Evolutionary conservation across 192 early-diverging fungal genomes (phyloP), one percentile per base, ranked within the genome.

Genomic region (Coemansia sp.): DNA sequence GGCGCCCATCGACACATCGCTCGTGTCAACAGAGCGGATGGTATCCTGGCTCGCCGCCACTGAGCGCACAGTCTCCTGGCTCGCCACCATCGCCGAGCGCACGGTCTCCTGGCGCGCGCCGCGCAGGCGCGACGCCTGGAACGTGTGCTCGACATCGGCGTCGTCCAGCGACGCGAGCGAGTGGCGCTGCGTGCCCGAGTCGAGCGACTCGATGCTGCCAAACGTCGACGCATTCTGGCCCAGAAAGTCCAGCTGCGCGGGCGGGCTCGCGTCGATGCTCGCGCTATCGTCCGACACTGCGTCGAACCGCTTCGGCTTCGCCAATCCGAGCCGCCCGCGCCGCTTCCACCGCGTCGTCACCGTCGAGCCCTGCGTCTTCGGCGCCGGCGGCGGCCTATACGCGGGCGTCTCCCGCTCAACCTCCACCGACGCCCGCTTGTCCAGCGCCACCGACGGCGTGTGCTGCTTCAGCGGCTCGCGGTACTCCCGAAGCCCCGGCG

Each of bases 291-390:
- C 70, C 7, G 62, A 52, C 12, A 38, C 44, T n/a, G 58, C 25
- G 33, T 62, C 77, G 27, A 21, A 30, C 6, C 77, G 55, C 56
- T 60, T 67, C 12, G 77, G 77, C 47, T 79, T 79, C 32, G 62
- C 77, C 56, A 79, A 56, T 11, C 77, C 77, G 35, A 79, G 60
- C 2, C 73, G 65, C n/a, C 68, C 64, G 16, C 73, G 60, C 6
- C 60, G 73, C 60, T 56, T 65, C 69, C 69, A 79, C 29, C 71
- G 69, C 23, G 66, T 46, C 10, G 70, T 73, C 19, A 70, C 69
- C 10, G 58, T 73, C 12, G 69, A 73, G 11, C 66, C 62, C 52
- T 73, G 71, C 49, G 64, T 65, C 9, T 33, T 54, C 4, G 67
- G 72, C 18, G 58, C 58, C 22, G 50, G 51, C 4, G 71, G 77